phyloP scores from a whole-genome alignment of 306 rosid species.

The Castanea mollissima region DNA sequence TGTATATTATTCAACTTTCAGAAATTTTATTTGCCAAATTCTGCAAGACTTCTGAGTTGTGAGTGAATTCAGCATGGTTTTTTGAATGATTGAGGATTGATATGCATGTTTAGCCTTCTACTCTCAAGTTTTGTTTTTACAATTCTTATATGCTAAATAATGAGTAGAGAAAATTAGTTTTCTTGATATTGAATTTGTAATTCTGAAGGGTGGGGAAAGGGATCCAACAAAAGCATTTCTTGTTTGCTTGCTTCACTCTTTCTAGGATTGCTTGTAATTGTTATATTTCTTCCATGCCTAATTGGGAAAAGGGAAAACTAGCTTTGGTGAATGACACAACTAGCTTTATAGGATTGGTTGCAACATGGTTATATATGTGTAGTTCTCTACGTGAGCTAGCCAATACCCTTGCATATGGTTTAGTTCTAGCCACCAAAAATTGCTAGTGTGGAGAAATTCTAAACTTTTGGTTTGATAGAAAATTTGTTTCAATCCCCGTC shows the following conservation, averaged over 20 bases:
- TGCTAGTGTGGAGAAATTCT: too few species aligned
- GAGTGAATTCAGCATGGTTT: too few species aligned
- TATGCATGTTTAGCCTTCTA: too few species aligned
- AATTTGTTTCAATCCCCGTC: neutral
- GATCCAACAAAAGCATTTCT: neutral
- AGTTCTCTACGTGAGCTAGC: neutral
- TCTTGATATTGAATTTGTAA: neutral
- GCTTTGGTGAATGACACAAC: neutral
- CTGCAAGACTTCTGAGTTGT: too few species aligned
- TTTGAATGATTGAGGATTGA: too few species aligned
- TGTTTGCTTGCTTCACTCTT: neutral
- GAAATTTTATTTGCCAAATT: too few species aligned
- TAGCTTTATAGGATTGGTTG: neutral
- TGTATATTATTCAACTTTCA: neutral
- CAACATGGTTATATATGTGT: neutral
- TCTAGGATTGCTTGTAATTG: neutral
- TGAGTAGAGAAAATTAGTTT: too few species aligned
- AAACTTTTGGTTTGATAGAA: too few species aligned
- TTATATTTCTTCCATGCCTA: neutral
- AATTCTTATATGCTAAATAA: neutral
- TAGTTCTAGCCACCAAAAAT: too few species aligned
- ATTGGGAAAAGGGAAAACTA: neutral
- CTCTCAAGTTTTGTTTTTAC: too few species aligned
- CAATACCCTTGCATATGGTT: neutral
- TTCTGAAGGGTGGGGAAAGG: neutral